A percentile compares a stretch with the other conserved stretches of the same genome.
These are phyloP conservation scores for Aspergillus oerlinghausenensis DNA, from an alignment of 2,329 filamentous ascomycete species.

Conservation along the genomic window DNA sequence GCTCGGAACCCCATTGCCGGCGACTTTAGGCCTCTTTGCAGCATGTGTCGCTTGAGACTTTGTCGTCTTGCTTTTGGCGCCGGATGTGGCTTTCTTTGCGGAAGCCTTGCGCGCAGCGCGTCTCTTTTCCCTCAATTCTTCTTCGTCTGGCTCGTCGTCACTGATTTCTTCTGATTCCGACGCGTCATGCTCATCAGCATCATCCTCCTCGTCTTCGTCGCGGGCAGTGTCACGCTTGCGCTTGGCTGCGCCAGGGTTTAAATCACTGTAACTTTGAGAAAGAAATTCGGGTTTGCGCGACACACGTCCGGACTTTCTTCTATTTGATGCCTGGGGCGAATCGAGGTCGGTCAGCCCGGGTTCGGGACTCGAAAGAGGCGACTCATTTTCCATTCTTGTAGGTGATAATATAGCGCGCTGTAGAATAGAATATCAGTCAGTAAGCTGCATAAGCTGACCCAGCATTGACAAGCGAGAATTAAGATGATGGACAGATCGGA, in stretches of 20 bases:
- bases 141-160: constrained; percentile 43
- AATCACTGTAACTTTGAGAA: constrained; percentile 32
- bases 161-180: constrained; percentile 36
- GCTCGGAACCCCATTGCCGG: constrained; percentile 42
- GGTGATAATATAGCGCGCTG: not conserved
- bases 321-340: constrained; percentile 26
- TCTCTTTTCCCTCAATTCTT: constrained; percentile 44
- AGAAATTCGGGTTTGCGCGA: constrained; percentile 41
- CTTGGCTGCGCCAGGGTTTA: constrained; percentile 37
- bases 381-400: constrained; percentile 19
- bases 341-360: constrained; percentile 13
- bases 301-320: constrained; percentile 43
- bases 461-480: not conserved
- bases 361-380: constrained; percentile 17
- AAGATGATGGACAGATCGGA: not conserved
- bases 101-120: constrained; percentile 32
- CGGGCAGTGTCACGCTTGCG: constrained; percentile 45
- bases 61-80: constrained; percentile 35
- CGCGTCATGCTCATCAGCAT: constrained; percentile 26
- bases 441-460: not conserved
- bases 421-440: not conserved
- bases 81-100: constrained; percentile 29
- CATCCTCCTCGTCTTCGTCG: constrained; percentile 31
- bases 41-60: constrained; percentile 28
- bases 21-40: constrained; percentile 54